A percentile compares a stretch with the other conserved stretches of the same genome.
Conservation (phyloP, 306 rosid species). For the Cercis canadensis region DNA sequence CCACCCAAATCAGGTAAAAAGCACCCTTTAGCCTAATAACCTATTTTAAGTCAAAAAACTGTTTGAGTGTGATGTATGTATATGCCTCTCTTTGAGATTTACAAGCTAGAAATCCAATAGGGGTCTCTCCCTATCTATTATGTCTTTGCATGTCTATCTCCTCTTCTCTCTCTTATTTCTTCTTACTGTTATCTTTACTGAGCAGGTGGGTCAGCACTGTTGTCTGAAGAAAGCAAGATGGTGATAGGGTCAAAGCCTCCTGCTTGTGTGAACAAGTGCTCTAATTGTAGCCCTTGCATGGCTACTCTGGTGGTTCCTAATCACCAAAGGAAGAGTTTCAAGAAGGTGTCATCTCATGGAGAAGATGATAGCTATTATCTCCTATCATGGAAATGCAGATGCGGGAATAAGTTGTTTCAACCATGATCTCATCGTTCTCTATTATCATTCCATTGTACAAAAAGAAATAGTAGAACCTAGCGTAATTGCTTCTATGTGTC, state of each 20-base stretch:
- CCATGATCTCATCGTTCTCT: conserved; percentile 45
- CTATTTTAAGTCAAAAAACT: conserved; percentile 28
- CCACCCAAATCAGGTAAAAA: conserved; percentile 65
- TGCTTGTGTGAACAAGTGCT: conserved; percentile 71
- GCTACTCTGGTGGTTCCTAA: conserved; percentile 75
- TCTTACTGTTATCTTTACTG: neutral
- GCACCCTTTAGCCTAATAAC: neutral
- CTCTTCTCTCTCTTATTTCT: neutral
- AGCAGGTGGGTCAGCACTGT: conserved; percentile 42
- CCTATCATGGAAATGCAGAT: conserved; percentile 88
- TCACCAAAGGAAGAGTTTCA: conserved; percentile 47
- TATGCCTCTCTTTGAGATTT: conserved; percentile 6
- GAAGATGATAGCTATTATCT: conserved; percentile 76
- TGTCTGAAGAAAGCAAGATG: conserved; percentile 42
- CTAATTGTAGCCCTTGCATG: conserved; percentile 81
- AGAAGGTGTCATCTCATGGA: conserved; percentile 38
- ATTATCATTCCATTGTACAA: neutral
- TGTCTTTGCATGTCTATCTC: too few species aligned
- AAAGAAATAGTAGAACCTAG: too few species aligned
- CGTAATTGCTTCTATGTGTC: too few species aligned
- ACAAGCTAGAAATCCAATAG: neutral
- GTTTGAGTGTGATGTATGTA: neutral
- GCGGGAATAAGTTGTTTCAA: conserved; percentile 76
- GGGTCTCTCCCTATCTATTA: neutral
- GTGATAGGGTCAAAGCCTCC: conserved; percentile 94